Evolutionary conservation across 768 basidiomycete species (phyloP).

Genomic region (Auricularia sp.): DNA sequence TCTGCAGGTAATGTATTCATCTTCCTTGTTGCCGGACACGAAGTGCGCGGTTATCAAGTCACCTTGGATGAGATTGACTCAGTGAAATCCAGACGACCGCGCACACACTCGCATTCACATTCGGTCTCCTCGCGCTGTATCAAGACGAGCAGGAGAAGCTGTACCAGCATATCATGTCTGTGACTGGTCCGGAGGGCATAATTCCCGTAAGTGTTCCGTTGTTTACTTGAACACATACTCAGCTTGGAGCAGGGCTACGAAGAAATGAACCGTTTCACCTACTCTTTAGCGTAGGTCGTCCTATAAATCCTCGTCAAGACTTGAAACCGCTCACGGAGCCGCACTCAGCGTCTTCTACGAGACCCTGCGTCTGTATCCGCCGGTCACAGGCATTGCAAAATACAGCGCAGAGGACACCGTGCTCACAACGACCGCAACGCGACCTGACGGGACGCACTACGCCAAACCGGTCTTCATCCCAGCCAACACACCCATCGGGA

Average conservation of each 20-base stretch:
- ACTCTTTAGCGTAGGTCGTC: slow-evolving; percentile 1
- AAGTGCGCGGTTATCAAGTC: neutral
- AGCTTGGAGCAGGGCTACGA: neutral
- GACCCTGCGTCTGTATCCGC: slow-evolving; percentile 13
- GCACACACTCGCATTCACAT: slow-evolving; percentile 14
- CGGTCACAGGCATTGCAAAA: slow-evolving; percentile 19
- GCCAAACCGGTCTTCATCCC: neutral
- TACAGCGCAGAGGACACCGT: slow-evolving; percentile 15
- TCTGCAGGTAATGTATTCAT: slow-evolving; percentile 6
- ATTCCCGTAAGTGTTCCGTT: slow-evolving; percentile 4
- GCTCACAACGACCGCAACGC: slow-evolving; percentile 9
- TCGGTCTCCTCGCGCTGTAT: slow-evolving; percentile 16
- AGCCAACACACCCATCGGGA: neutral
- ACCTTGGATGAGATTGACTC: neutral
- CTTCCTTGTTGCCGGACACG: slow-evolving; percentile 18
- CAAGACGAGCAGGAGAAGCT: slow-evolving; percentile 13
- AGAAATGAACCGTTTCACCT: neutral
- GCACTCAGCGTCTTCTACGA: slow-evolving; percentile 11
- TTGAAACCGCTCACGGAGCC: no score
- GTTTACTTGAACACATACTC: neutral
- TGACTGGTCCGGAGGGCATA: neutral
- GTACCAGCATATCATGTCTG: slow-evolving; percentile 4
- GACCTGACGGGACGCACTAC: slow-evolving; percentile 3
- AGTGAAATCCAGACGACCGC: slow-evolving; percentile 12
- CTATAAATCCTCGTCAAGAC: neutral